A percentile compares a stretch with the other conserved stretches of the same genome.
Conservation (phyloP, 345 rosid species). For the Crucihimalaya himalaica region DNA sequence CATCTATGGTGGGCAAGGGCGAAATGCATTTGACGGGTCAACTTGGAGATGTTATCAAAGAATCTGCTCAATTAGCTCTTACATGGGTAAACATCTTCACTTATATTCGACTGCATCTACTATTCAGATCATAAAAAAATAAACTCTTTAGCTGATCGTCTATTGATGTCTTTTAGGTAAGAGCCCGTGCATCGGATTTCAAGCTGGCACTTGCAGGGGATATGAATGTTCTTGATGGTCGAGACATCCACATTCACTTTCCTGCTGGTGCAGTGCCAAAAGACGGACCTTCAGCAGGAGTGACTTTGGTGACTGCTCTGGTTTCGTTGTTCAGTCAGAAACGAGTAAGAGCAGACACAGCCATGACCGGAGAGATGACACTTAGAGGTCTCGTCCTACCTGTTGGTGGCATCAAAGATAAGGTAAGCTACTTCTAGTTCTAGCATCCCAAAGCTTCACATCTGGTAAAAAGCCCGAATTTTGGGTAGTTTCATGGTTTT, state of each 20-base stretch:
- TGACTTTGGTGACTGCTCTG: conserved; percentile 92
- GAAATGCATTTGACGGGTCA: conserved; percentile 97
- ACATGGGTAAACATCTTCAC: conserved; percentile 72
- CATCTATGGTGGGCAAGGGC: conserved; percentile 88
- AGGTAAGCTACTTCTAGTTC: conserved; percentile 50
- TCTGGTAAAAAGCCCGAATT: neutral
- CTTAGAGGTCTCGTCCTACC: conserved; percentile 96
- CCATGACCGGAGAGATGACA: conserved; percentile 99
- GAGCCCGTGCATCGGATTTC: conserved; percentile 91
- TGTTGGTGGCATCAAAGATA: conserved; percentile 97
- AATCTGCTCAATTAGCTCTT: conserved; percentile 95
- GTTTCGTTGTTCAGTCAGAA: conserved; percentile 85
- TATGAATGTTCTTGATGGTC: conserved; percentile 74
- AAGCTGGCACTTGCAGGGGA: conserved; percentile 62
- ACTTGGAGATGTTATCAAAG: conserved; percentile 98
- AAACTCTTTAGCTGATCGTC: neutral
- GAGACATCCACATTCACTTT: conserved; percentile 95
- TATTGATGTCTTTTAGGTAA: conserved; percentile 54
- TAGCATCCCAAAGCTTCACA: conserved; percentile 13
- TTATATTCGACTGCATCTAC: neutral
- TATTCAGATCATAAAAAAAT: neutral
- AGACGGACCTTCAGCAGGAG: conserved; percentile 99
- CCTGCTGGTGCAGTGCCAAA: conserved; percentile 98
- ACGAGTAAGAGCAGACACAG: conserved; percentile 93
- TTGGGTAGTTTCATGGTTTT: neutral